Evolutionary conservation across 1,284 basidiomycete species (phyloP).

Genomic region (Cutaneotrichosporon sp.): DNA sequence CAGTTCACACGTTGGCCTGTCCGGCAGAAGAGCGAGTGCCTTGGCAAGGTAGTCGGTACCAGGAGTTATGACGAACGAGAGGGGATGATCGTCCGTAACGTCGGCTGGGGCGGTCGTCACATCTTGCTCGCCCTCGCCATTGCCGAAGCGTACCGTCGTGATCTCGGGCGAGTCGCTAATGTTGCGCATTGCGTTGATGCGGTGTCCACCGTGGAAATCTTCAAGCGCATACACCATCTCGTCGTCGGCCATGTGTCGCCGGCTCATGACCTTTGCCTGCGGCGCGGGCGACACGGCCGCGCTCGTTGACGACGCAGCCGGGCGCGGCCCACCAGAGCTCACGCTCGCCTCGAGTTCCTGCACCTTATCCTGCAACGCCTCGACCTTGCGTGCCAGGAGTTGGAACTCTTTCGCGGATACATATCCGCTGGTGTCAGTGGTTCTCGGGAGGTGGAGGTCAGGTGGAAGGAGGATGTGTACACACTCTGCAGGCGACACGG

Average conservation of each 20-base stretch:
- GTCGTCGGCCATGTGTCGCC: conserved; percentile 24
- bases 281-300: neutral
- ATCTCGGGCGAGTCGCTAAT: conserved; percentile 15
- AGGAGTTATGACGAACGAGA: conserved; percentile 20
- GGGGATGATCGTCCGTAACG: conserved; percentile 16
- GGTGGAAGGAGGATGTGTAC: neutral
- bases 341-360: conserved; percentile 16
- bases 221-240: conserved; percentile 29
- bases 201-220: conserved; percentile 25
- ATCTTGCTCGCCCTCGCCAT: neutral
- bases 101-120: neutral
- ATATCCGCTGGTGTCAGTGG: neutral
- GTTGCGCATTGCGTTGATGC: conserved; percentile 29
- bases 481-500: neutral
- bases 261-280: conserved; percentile 13
- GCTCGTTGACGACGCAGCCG: neutral
- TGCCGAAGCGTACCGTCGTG: neutral
- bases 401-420: conserved; percentile 20
- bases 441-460: neutral
- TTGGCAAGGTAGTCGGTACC: conserved; percentile 23
- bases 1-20: conserved; percentile 19
- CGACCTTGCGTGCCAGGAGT: conserved; percentile 10
- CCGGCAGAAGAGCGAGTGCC: conserved; percentile 21
- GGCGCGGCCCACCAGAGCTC: neutral
- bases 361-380: conserved; percentile 14